Evolutionary conservation across 306 rosid species (phyloP).

Genomic region (Trifolium fragiferum): DNA sequence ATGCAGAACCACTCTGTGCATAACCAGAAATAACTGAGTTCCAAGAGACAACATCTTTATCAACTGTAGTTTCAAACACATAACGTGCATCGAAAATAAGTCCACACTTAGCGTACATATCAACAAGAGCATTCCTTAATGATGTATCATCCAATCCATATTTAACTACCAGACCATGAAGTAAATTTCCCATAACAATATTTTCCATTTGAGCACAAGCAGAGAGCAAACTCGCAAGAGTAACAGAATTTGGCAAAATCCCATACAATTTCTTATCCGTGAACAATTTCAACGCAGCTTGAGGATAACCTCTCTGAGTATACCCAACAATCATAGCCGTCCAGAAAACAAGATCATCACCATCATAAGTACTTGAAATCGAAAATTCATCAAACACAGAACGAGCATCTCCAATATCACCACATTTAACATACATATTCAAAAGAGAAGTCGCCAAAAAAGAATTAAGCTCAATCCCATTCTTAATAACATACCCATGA

Average conservation of each 20-base stretch:
- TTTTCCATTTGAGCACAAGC: constrained; percentile 64
- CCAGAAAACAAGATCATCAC: constrained; percentile 70
- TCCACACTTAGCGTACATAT: constrained; percentile 76
- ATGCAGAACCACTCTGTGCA: constrained; percentile 57
- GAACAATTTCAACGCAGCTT: constrained; percentile 61
- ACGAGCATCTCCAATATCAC: constrained; percentile 65
- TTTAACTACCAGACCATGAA: constrained; percentile 64
- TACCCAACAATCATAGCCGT: constrained; percentile 87
- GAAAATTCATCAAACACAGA: constrained; percentile 59
- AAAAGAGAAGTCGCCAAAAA: constrained; percentile 60
- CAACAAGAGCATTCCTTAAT: constrained; percentile 68
- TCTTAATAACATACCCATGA: constrained; percentile 66
- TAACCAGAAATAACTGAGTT: constrained; percentile 77
- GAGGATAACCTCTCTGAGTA: constrained; percentile 61
- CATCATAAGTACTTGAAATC: not conserved
- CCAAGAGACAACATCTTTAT: constrained; percentile 70
- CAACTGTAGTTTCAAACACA: constrained; percentile 55
- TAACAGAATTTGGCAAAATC: constrained; percentile 65
- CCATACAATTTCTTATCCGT: constrained; percentile 46
- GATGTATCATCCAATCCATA: constrained; percentile 53
- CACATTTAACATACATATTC: constrained; percentile 76
- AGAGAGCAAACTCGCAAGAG: constrained; percentile 70
- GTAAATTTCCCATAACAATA: constrained; percentile 53
- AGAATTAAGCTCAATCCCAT: constrained; percentile 48
- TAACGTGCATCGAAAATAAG: constrained; percentile 49